A percentile compares a stretch with the other conserved stretches of the same genome.
Conservation (phyloP, 2,329 filamentous ascomycete genomes). For the Colletotrichum tropicale region DNA sequence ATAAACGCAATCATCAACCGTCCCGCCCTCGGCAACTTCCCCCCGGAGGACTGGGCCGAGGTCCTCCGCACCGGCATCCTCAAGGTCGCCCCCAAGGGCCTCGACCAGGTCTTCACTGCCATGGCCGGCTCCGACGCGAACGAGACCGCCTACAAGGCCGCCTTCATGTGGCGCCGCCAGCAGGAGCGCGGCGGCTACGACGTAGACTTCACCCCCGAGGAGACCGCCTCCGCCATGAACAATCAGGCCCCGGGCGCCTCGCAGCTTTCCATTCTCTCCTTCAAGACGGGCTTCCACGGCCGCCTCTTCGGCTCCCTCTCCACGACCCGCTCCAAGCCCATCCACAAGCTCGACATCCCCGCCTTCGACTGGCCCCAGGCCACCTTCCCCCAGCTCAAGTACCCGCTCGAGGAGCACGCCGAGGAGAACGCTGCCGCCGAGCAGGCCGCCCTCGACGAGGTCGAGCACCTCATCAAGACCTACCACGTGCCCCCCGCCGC, state of each 20-base stretch:
- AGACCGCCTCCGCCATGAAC: conserved; percentile 77
- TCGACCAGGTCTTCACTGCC: conserved; percentile 89
- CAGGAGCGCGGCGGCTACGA: conserved; percentile 78
- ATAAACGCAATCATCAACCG: conserved; percentile 82
- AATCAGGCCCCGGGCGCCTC: conserved; percentile 81
- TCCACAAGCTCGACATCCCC: conserved; percentile 94
- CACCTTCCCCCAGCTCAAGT: conserved; percentile 83
- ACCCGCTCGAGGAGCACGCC: conserved; percentile 80
- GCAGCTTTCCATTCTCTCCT: conserved; percentile 82
- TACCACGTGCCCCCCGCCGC: conserved; percentile 83
- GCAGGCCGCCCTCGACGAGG: conserved; percentile 79
- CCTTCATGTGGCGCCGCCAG: conserved; percentile 90
- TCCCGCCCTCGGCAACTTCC: conserved; percentile 90
- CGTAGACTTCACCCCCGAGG: conserved; percentile 80
- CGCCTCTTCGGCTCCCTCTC: conserved; percentile 87
- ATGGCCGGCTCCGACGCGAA: conserved; percentile 92
- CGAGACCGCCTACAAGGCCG: conserved; percentile 93
- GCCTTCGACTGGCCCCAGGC: conserved; percentile 96
- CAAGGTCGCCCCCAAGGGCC: conserved; percentile 79
- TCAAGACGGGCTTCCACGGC: conserved; percentile 89
- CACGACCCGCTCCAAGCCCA: conserved; percentile 89
- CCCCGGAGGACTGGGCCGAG: conserved; percentile 80
- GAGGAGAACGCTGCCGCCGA: conserved; percentile 85
- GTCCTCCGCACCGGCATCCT: conserved; percentile 82
- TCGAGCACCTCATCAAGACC: conserved; percentile 79